Percentiles rank a stretch among this genome's conserved stretches.
Evolutionary conservation across 139 green algal species (phyloP).

Genomic region (Closterium sp.): DNA sequence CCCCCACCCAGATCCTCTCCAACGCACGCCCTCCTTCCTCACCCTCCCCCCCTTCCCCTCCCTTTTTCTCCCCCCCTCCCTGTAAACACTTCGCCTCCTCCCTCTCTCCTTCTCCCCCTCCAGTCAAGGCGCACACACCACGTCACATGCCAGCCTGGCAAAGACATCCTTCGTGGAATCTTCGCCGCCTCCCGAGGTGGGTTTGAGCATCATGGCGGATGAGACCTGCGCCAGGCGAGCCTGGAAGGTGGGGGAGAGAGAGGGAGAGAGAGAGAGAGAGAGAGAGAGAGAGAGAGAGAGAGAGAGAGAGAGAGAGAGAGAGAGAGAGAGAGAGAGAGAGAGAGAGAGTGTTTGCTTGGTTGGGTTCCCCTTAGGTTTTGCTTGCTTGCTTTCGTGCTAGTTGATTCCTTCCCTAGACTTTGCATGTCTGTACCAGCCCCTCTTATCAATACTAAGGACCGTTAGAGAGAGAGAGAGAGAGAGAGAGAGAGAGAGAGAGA

Average conservation of each 20-base stretch:
- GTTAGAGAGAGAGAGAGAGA: too few species aligned
- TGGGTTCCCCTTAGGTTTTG: too few species aligned
- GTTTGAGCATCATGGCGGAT: not conserved
- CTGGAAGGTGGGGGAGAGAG: not conserved
- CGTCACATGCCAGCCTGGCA: not conserved
- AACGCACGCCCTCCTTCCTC: not conserved
- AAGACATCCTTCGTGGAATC: not conserved
- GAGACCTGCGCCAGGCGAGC: conserved; percentile 8
- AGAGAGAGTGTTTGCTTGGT: too few species aligned
- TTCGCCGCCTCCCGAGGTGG: not conserved
- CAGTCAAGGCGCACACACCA: not conserved
- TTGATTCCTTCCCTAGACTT: too few species aligned
- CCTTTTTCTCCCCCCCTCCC: not conserved
- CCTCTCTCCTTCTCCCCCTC: not conserved
- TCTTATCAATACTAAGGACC: too few species aligned
- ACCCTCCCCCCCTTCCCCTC: not conserved
- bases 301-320: too few species aligned
- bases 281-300: too few species aligned
- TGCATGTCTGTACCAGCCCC: too few species aligned
- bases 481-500: too few species aligned
- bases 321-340: too few species aligned
- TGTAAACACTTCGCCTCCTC: not conserved
- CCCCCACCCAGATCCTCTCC: too few species aligned
- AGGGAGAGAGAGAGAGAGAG: not conserved
- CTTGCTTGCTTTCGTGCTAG: too few species aligned